phyloP scores from a whole-genome alignment of 352 stramenopile species.

The Pythium folliculosum region DNA sequence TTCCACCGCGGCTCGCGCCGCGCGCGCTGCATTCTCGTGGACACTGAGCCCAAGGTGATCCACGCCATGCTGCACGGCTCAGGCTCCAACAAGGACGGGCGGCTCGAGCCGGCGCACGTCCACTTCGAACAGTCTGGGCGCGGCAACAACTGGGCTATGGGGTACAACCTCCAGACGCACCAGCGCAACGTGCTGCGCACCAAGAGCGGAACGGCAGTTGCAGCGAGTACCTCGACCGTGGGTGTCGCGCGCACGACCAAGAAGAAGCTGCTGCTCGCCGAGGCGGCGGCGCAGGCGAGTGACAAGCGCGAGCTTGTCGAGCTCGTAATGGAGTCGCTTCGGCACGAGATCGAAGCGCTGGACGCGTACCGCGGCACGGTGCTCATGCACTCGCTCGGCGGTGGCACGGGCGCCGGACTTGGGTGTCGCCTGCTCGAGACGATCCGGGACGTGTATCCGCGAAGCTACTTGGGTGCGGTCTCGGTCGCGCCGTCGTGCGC shows the following conservation, averaged over 20 bases:
- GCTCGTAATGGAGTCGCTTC: conserved; percentile 73
- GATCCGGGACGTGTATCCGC: conserved; percentile 80
- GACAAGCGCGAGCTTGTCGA: conserved; percentile 58
- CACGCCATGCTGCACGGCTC: conserved; percentile 29
- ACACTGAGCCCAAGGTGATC: conserved; percentile 80
- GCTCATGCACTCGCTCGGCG: conserved; percentile 80
- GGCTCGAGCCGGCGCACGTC: conserved; percentile 45
- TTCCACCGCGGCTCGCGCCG: conserved; percentile 44
- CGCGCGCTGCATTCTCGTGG: conserved; percentile 75
- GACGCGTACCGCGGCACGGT: conserved; percentile 76
- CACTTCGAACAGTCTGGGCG: conserved; percentile 72
- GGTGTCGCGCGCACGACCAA: neutral
- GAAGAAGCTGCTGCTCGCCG: conserved; percentile 7
- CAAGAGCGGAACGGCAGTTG: neutral
- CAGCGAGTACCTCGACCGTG: neutral
- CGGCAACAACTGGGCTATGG: conserved; percentile 91
- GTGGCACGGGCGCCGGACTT: conserved; percentile 79
- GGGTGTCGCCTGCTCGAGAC: conserved; percentile 81
- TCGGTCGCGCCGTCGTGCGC: conserved; percentile 69
- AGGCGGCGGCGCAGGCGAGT: conserved; percentile 17
- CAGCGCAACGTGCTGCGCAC: conserved; percentile 37
- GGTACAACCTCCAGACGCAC: conserved; percentile 64
- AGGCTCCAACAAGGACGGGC: neutral
- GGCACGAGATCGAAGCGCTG: conserved; percentile 63
- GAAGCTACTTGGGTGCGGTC: conserved; percentile 59